Percentiles rank a stretch among this genome's conserved stretches.
Evolutionary conservation across 1,284 basidiomycete species (phyloP).

Genomic region (Inonotus obliquus): DNA sequence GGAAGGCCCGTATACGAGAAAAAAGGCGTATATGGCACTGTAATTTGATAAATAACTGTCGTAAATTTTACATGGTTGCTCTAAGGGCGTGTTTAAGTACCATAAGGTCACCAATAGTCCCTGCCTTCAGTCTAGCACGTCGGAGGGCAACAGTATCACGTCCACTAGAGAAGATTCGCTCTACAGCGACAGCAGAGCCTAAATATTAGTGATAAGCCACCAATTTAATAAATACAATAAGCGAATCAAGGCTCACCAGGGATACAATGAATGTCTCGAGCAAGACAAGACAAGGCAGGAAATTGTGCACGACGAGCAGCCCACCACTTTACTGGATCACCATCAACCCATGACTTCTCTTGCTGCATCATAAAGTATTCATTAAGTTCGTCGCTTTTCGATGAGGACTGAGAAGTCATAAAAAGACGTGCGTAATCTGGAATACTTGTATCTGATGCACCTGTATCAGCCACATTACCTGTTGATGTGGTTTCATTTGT

Average conservation of each 20-base stretch:
- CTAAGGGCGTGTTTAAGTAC: slow-evolving; percentile 26
- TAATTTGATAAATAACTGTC: not conserved
- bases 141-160: slow-evolving; percentile 33
- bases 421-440: not conserved
- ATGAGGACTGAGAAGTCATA: not conserved
- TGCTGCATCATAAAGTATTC: slow-evolving; percentile 21
- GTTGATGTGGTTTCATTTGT: not conserved
- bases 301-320: slow-evolving; percentile 15
- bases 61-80: not conserved
- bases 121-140: slow-evolving; percentile 28
- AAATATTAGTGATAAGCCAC: not conserved
- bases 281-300: slow-evolving; percentile 20
- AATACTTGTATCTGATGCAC: not conserved
- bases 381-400: slow-evolving; percentile 16
- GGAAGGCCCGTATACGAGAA: slow-evolving; percentile 16
- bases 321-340: slow-evolving; percentile 24
- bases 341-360: slow-evolving; percentile 4
- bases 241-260: slow-evolving; percentile 20
- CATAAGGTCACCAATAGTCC: slow-evolving; percentile 33
- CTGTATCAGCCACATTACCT: not conserved
- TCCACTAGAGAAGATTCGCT: slow-evolving; percentile 33
- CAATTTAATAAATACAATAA: not conserved
- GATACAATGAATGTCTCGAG: slow-evolving; percentile 22
- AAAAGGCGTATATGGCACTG: not conserved
- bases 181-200: slow-evolving; percentile 34